Evolutionary conservation across 2,329 filamentous ascomycete genomes (phyloP).

Genomic region (Aspergillus felis): DNA sequence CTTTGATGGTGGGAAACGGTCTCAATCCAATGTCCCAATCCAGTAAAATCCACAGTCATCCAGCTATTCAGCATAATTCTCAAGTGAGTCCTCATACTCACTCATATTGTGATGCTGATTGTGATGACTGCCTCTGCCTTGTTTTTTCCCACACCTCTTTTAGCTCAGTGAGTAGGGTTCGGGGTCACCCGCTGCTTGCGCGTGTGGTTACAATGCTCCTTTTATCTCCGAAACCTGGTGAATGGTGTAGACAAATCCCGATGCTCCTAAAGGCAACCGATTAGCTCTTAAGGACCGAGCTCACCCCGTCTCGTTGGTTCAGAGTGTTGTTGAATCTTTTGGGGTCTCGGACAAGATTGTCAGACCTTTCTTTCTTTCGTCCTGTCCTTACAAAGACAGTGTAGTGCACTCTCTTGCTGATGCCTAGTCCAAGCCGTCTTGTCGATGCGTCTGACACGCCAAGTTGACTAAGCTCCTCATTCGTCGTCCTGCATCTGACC

Average conservation of each 20-base stretch:
- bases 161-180: background rate
- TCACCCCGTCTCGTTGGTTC: background rate
- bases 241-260: slow-evolving; percentile 1
- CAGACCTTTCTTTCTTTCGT: background rate
- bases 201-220: slow-evolving; percentile 14
- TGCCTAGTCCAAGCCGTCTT: too few relatives aligned
- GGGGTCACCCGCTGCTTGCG: slow-evolving; percentile 14
- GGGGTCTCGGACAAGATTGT: background rate
- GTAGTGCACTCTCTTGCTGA: too few relatives aligned
- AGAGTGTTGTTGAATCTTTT: background rate
- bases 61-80: background rate
- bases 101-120: background rate
- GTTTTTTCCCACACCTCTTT: background rate
- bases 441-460: too few relatives aligned
- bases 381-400: background rate
- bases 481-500: background rate
- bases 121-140: background rate
- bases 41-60: background rate
- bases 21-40: background rate
- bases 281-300: background rate
- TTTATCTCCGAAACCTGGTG: background rate
- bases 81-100: background rate
- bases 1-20: background rate
- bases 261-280: background rate
- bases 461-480: background rate